Conservation (phyloP, 345 rosid genomes). For the Ricinus communis region DNA sequence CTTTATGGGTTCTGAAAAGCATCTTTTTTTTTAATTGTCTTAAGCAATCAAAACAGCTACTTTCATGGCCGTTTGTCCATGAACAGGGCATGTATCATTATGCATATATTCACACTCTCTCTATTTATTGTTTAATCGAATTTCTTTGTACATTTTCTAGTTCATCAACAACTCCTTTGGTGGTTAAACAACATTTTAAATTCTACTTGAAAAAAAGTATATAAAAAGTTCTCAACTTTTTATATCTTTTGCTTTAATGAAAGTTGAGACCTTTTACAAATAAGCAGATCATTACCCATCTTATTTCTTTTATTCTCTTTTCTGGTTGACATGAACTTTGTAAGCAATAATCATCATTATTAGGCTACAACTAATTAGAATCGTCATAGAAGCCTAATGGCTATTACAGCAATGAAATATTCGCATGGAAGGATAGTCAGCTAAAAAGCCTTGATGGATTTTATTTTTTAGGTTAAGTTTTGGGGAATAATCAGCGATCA, state of each 20-base stretch:
- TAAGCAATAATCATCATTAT: background rate
- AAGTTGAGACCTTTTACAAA: background rate
- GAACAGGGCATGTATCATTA: background rate
- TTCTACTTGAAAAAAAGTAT: too few species aligned
- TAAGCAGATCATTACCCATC: background rate
- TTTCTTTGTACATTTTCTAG: background rate
- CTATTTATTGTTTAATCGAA: too few species aligned
- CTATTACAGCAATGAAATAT: background rate
- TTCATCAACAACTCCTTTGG: background rate
- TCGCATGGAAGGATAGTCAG: background rate
- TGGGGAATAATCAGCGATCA: too few species aligned
- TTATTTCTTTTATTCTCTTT: background rate
- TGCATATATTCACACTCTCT: background rate
- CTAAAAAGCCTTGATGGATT: too few species aligned
- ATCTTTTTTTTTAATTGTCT: background rate
- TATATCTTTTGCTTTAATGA: background rate
- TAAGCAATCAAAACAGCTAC: background rate
- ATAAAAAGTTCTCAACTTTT: background rate
- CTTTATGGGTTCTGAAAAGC: background rate
- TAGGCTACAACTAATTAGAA: background rate
- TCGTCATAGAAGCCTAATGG: background rate
- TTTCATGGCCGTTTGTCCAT: too few species aligned
- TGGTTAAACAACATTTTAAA: too few species aligned
- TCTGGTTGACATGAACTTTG: background rate
- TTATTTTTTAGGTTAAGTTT: too few species aligned